Evolutionary conservation across 805 yeast genomes (phyloP).

Genomic region (Tetrapisispora taiwanensis): DNA sequence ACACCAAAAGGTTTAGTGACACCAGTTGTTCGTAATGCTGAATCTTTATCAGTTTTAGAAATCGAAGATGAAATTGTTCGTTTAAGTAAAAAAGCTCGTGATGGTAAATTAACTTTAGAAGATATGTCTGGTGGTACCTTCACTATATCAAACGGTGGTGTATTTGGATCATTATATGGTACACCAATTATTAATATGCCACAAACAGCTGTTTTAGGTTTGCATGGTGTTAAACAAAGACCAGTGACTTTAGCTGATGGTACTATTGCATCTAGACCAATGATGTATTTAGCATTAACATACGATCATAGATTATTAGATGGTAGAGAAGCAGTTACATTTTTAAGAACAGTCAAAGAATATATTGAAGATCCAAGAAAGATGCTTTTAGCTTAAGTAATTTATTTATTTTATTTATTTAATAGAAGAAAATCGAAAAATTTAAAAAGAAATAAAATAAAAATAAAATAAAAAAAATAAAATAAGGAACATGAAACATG

Average conservation of each 20-base stretch:
- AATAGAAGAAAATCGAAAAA: too few species aligned
- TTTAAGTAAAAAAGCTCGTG: slow-evolving; percentile 90
- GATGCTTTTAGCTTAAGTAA: slow-evolving; percentile 59
- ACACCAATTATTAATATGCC: slow-evolving; percentile 98
- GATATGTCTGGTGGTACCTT: slow-evolving; percentile 99
- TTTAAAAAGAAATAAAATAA: too few species aligned
- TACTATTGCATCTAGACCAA: slow-evolving; percentile 92
- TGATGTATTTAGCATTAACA: slow-evolving; percentile 98
- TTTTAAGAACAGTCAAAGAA: slow-evolving; percentile 93
- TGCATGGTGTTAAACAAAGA: slow-evolving; percentile 96
- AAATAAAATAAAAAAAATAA: too few species aligned
- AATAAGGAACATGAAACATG: too few species aligned
- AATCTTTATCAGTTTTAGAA: slow-evolving; percentile 76
- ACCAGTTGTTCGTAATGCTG: slow-evolving; percentile 95
- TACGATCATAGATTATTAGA: slow-evolving; percentile 97
- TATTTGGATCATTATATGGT: slow-evolving; percentile 94
- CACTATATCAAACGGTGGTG: slow-evolving; percentile 98
- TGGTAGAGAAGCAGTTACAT: slow-evolving; percentile 97
- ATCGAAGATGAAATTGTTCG: slow-evolving; percentile 77
- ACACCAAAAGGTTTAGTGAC: slow-evolving; percentile 99
- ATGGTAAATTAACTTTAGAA: slow-evolving; percentile 89
- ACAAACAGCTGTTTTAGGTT: slow-evolving; percentile 94
- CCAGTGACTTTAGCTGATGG: slow-evolving; percentile 90
- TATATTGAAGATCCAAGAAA: slow-evolving; percentile 97
- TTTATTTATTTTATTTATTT: too few species aligned